phyloP scores from a whole-genome alignment of 176 grass and related monocot genomes.

The Tillandsia fasciculata region DNA sequence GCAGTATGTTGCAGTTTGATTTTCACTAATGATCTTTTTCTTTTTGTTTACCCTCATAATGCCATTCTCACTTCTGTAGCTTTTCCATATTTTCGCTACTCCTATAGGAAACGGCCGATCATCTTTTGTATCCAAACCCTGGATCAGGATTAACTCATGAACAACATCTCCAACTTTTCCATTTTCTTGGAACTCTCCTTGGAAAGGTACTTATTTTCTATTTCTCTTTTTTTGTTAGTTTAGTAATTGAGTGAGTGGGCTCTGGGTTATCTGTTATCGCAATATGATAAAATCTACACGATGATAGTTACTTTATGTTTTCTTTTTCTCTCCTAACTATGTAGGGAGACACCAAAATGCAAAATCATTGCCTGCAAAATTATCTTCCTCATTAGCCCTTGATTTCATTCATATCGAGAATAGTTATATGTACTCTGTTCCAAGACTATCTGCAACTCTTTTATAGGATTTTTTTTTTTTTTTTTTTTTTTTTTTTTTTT shows the following conservation, averaged over 20 bases:
- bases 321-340: background rate
- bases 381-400: no score
- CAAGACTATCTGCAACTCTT: no score
- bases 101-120: conserved; percentile 74
- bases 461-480: no score
- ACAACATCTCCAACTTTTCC: conserved; percentile 81
- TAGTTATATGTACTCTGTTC: no score
- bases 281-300: no score
- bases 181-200: conserved; percentile 91
- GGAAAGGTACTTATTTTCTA: conserved; percentile 61
- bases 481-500: no score
- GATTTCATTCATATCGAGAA: no score
- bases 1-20: no score
- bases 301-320: background rate
- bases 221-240: background rate
- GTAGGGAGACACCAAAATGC: no score
- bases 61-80: conserved; percentile 2
- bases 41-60: background rate
- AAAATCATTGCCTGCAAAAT: no score
- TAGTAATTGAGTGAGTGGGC: background rate
- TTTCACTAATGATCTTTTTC: background rate
- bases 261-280: background rate
- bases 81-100: conserved; percentile 10
- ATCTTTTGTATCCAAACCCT: conserved; percentile 94
- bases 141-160: conserved; percentile 94